Evolutionary conservation across 768 basidiomycete genomes (phyloP).

Genomic region (Xerocomellus intermedius): DNA sequence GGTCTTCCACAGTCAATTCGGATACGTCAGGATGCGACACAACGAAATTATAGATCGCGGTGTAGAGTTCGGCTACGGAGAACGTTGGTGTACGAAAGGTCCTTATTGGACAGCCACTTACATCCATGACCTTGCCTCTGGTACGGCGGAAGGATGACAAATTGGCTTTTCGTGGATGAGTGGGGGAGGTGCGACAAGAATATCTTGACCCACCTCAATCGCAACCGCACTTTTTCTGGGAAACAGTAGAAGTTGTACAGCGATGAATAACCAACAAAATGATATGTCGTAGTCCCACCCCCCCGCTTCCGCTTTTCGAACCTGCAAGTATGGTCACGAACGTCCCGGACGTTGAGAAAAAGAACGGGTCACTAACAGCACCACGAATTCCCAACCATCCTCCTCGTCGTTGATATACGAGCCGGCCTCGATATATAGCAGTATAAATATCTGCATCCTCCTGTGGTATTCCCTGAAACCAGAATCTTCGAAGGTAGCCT

Average conservation of each 20-base stretch:
- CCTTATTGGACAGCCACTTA: slow-evolving; percentile 38
- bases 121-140: slow-evolving; percentile 90
- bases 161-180: slow-evolving; percentile 60
- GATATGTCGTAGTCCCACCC: slow-evolving; percentile 63
- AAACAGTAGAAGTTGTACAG: slow-evolving; percentile 95
- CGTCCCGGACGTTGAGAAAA: neutral
- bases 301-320: slow-evolving; percentile 80
- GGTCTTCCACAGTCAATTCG: slow-evolving; percentile 97
- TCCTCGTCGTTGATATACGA: slow-evolving; percentile 95
- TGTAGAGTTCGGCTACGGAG: slow-evolving; percentile 77
- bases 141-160: slow-evolving; percentile 88
- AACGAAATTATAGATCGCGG: slow-evolving; percentile 77
- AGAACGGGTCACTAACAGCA: slow-evolving; percentile 58
- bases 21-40: slow-evolving; percentile 64
- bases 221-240: slow-evolving; percentile 84
- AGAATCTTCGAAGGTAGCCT: slow-evolving; percentile 83
- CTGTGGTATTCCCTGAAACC: slow-evolving; percentile 92
- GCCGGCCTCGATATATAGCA: slow-evolving; percentile 94
- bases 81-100: neutral
- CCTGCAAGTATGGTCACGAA: slow-evolving; percentile 38
- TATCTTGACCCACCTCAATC: slow-evolving; percentile 63
- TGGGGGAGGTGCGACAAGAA: neutral
- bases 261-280: slow-evolving; percentile 93
- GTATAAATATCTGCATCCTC: slow-evolving; percentile 90
- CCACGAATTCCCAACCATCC: slow-evolving; percentile 88